Percentiles rank a stretch among this genome's conserved stretches.
Evolutionary conservation across 228 moss, liverwort and hornwort genomes (phyloP).

Genomic region (Sphagnum magellanicum): DNA sequence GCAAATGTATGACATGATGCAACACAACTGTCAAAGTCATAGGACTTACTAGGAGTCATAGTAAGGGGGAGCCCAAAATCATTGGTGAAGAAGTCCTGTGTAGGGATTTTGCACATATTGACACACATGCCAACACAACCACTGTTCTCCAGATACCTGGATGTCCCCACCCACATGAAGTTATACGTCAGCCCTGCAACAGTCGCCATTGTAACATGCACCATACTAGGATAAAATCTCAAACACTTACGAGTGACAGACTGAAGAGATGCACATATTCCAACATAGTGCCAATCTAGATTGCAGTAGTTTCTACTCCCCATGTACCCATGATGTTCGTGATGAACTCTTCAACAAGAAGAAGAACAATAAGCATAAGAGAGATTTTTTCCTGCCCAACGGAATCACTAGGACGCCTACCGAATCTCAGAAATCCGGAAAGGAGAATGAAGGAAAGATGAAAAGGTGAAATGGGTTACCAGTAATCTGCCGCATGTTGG

Average conservation of each 20-base stretch:
- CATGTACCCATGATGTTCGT: too few species aligned
- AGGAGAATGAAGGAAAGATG: background rate
- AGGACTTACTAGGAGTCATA: conserved; percentile 85
- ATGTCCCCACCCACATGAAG: conserved; percentile 2
- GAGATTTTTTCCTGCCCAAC: background rate
- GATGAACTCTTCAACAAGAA: background rate
- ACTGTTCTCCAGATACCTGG: conserved; percentile 85
- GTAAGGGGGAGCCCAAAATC: conserved; percentile 93
- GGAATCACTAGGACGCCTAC: background rate
- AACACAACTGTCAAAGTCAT: background rate
- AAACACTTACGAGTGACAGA: too few species aligned
- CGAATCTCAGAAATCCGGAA: background rate
- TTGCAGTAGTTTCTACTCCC: too few species aligned
- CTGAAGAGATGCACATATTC: too few species aligned
- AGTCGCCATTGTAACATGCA: too few species aligned
- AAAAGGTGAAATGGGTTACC: conserved; percentile 19
- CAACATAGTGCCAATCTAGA: too few species aligned
- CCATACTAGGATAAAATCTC: too few species aligned
- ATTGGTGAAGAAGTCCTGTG: conserved; percentile 93
- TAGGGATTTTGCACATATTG: conserved; percentile 99
- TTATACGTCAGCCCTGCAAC: too few species aligned
- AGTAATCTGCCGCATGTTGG: conserved; percentile 74
- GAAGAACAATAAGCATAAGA: background rate
- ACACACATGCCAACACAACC: conserved; percentile 99
- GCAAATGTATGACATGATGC: background rate